Conservation (phyloP, 345 rosid genomes). For the Firmiana major region DNA sequence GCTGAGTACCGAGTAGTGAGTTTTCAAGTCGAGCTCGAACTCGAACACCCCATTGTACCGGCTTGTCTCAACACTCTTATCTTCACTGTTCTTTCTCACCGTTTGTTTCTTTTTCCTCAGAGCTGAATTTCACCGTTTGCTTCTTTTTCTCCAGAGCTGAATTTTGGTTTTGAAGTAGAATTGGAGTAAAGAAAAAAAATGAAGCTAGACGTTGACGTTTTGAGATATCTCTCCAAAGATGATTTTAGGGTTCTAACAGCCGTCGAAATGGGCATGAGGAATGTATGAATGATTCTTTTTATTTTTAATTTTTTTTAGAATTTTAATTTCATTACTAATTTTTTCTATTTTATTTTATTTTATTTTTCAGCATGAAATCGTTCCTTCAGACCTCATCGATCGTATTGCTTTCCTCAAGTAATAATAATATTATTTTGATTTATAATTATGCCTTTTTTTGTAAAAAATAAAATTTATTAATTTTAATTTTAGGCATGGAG, state of each 20-base stretch:
- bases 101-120: neutral
- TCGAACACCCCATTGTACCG: too few species aligned
- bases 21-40: too few species aligned
- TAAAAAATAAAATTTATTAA: neutral
- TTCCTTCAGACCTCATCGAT: slow-evolving; percentile 69
- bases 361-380: slow-evolving; percentile 77
- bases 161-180: neutral
- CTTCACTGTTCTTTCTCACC: neutral
- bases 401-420: slow-evolving; percentile 87
- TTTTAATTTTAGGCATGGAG: slow-evolving; percentile 60
- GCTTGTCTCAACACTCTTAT: too few species aligned
- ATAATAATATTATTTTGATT: neutral
- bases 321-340: neutral
- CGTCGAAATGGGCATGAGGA: slow-evolving; percentile 93
- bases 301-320: neutral
- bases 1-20: too few species aligned
- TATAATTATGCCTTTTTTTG: neutral
- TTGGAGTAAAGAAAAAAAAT: slow-evolving; percentile 25
- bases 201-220: slow-evolving; percentile 78
- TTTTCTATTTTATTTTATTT: neutral
- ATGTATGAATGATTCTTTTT: slow-evolving; percentile 32
- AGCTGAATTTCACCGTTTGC: too few species aligned
- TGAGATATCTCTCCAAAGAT: slow-evolving; percentile 79
- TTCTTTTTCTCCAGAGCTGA: too few species aligned
- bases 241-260: slow-evolving; percentile 94